Conservation (phyloP, 306 rosid species). For the Dalbergia cultrata region DNA sequence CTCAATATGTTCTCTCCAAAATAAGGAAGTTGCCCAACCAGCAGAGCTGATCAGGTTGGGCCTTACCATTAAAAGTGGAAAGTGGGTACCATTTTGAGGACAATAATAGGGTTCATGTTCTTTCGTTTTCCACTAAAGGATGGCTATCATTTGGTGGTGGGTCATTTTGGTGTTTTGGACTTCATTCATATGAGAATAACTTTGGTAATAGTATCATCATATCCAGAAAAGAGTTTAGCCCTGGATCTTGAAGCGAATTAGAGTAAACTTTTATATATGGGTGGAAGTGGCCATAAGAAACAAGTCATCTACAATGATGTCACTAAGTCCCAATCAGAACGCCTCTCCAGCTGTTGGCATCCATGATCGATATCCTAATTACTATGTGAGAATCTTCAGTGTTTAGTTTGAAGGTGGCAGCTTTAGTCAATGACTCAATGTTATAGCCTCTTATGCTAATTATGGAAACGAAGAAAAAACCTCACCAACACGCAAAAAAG, state of each 20-base stretch:
- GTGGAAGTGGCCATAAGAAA: conserved; percentile 25
- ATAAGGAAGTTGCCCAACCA: conserved; percentile 42
- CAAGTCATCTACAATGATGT: conserved; percentile 27
- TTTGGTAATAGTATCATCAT: conserved; percentile 19
- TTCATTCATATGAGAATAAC: conserved; percentile 36
- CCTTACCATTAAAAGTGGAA: conserved; percentile 46
- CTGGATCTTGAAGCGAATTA: background rate
- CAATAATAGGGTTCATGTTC: conserved; percentile 33
- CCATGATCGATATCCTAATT: background rate
- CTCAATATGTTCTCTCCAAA: background rate
- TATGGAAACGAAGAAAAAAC: background rate
- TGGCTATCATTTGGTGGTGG: conserved; percentile 47
- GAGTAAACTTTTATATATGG: conserved; percentile 1
- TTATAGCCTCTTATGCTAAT: background rate
- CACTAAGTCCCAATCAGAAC: background rate
- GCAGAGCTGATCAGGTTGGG: conserved; percentile 35
- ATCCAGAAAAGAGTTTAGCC: conserved; percentile 14
- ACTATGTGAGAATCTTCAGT: background rate
- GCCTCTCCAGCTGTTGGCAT: background rate
- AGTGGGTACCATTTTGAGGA: conserved; percentile 51
- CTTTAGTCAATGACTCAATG: background rate
- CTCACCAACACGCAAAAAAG: no score
- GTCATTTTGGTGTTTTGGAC: conserved; percentile 39
- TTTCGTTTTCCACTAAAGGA: conserved; percentile 60
- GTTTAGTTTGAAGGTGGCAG: background rate